Evolutionary conservation across 2,329 filamentous ascomycete species (phyloP), one percentile per base, ranked within the genome.

Genomic region (Hymenoscyphus repandus): DNA sequence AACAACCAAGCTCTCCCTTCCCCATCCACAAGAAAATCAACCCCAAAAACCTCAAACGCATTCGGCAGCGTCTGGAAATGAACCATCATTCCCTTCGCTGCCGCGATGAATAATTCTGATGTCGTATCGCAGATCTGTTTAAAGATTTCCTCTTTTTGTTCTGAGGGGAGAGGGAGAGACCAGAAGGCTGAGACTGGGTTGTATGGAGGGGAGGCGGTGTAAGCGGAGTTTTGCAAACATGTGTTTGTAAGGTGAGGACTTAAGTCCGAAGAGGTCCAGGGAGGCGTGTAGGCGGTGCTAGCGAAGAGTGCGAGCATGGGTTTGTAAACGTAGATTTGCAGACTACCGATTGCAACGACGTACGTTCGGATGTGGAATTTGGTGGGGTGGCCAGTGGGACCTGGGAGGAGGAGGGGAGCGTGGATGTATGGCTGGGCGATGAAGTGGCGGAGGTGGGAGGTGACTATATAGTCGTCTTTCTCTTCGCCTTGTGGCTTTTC

Each of bases 291-390:
- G 0, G 82, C 69, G 55, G 80, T 79, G 9, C 82, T 84, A 0
- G 93, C 90, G 70, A 97, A 97, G 33, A 99, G 82, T 0, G 92
- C 91, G 10, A 99, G 84, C 90, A 97, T 96, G 53, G 84, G 83
- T 60, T 75, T 82, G 77, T 95, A 96, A 59, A 97, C 88, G 70
- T 89, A 91, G 48, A 97, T 82, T 53, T 83, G 77, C 11, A 99
- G 74, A 1, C 84, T 80, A 39, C 90, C 91, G 1, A 84, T 75
- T 47, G 89, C 88, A 52, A 96, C 78, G 20, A 96, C 88, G 69
- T 99, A 99, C 1, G 87, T 89, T 40, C 93, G 79, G 64, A 99
- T 89, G 71, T 99, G 93, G 72, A 97, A 99, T 70, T 99, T 99
- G 57, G 87, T 81, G 54, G 77, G 74, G 30, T 78, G 2, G 10